Evolutionary conservation across 1,284 basidiomycete species (phyloP).

Genomic region (Ganoderma sp.): DNA sequence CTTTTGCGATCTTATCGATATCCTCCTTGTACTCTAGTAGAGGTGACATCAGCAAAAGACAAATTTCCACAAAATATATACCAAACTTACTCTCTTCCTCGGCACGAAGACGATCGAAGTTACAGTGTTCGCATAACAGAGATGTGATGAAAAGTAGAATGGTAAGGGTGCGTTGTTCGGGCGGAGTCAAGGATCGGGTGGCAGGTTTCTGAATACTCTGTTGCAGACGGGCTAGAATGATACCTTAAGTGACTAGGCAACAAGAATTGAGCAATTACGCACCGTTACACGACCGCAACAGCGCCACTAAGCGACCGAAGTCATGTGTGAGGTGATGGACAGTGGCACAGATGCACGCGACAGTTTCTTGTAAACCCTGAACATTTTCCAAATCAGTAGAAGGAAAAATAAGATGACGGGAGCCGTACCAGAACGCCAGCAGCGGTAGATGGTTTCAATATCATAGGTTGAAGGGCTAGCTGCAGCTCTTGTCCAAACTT

Average conservation of each 20-base stretch:
- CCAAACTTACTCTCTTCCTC: constrained; percentile 57
- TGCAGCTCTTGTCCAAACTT: constrained; percentile 90
- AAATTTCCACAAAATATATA: neutral
- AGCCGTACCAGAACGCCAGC: constrained; percentile 65
- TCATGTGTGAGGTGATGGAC: constrained; percentile 89
- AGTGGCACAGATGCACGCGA: constrained; percentile 90
- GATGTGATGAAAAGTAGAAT: constrained; percentile 85
- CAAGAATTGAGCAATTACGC: constrained; percentile 31
- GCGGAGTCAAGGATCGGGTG: constrained; percentile 35
- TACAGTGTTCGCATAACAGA: constrained; percentile 85
- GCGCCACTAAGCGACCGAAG: constrained; percentile 73
- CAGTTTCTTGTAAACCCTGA: constrained; percentile 85
- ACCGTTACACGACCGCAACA: constrained; percentile 87
- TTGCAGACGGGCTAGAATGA: constrained; percentile 59
- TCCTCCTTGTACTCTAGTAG: constrained; percentile 59
- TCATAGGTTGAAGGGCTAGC: constrained; percentile 81
- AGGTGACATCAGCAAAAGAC: neutral
- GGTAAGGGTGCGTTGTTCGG: constrained; percentile 52
- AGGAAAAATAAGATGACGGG: neutral
- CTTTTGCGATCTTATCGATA: constrained; percentile 66
- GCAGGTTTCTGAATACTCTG: constrained; percentile 48
- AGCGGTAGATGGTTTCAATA: constrained; percentile 76
- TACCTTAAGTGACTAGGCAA: constrained; percentile 1
- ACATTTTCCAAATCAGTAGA: constrained; percentile 1
- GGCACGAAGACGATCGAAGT: constrained; percentile 79